Percentiles rank a stretch among this genome's conserved stretches.
Conservation (phyloP, 352 stramenopile species). For the Globisporangium nodosum region DNA sequence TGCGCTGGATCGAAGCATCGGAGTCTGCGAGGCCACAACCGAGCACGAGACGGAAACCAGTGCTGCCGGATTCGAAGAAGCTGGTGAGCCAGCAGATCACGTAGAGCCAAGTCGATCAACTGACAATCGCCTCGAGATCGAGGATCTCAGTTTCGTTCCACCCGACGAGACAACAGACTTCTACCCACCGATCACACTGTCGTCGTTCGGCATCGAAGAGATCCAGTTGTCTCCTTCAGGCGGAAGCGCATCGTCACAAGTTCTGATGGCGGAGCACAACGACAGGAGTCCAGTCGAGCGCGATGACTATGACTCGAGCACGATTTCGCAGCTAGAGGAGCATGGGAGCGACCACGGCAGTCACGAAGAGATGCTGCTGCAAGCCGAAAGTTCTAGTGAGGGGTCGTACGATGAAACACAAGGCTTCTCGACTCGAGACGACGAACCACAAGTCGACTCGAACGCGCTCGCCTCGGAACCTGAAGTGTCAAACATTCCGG, state of each 20-base stretch:
- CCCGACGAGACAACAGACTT: slow-evolving; percentile 8
- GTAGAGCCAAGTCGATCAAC: neutral
- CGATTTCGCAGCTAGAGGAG: neutral
- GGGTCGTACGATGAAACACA: neutral
- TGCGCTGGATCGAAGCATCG: neutral
- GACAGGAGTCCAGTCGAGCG: neutral
- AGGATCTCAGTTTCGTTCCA: neutral
- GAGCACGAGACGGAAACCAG: neutral
- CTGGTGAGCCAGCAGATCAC: neutral
- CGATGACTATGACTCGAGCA: neutral
- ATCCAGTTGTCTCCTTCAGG: slow-evolving; percentile 32
- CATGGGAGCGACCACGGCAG: neutral
- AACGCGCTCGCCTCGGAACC: neutral
- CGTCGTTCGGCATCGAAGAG: slow-evolving; percentile 38
- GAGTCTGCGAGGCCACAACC: too few relatives aligned
- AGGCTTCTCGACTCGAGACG: neutral
- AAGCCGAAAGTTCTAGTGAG: neutral
- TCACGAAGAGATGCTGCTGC: neutral
- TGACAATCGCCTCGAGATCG: neutral
- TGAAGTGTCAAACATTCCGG: neutral
- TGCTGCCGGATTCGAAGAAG: neutral
- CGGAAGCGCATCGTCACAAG: neutral
- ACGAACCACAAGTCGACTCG: neutral
- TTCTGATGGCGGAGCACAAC: neutral
- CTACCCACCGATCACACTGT: slow-evolving; percentile 32